These are phyloP conservation scores for Macadamia tetraphylla DNA, from an alignment of 164 flowering plant species.

Conservation along the genomic window DNA sequence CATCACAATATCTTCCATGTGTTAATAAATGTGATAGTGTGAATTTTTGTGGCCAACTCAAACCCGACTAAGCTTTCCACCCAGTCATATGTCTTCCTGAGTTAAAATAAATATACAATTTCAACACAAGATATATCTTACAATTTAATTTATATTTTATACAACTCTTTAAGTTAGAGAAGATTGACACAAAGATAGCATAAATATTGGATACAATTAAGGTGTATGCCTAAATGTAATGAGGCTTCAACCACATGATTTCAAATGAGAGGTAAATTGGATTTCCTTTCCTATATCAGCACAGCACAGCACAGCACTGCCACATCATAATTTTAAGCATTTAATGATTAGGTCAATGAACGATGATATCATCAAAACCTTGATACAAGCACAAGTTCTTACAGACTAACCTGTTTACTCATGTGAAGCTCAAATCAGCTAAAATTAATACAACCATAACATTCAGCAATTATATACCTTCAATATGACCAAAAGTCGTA, in stretches of 20 bases:
- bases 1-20: too few relatives aligned
- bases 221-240: background rate
- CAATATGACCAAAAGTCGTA: constrained; percentile 86
- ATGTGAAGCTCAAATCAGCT: background rate
- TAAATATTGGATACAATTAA: too few relatives aligned
- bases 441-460: background rate
- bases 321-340: too few relatives aligned
- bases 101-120: background rate
- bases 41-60: too few relatives aligned
- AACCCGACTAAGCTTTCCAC: too few relatives aligned
- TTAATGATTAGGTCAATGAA: background rate
- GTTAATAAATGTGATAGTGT: too few relatives aligned
- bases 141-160: too few relatives aligned
- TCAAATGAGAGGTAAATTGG: background rate
- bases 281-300: background rate
- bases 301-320: background rate
- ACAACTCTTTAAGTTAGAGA: too few relatives aligned
- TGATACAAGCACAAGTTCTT: background rate
- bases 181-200: background rate
- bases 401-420: background rate
- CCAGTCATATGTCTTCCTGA: too few relatives aligned
- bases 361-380: background rate
- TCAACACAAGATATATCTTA: too few relatives aligned
- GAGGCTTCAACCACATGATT: background rate
- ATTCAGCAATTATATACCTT: constrained; percentile 44